A percentile compares a stretch with the other conserved stretches of the same genome.
Conservation (phyloP, 805 yeast species). For the Pichia phayaonensis region DNA sequence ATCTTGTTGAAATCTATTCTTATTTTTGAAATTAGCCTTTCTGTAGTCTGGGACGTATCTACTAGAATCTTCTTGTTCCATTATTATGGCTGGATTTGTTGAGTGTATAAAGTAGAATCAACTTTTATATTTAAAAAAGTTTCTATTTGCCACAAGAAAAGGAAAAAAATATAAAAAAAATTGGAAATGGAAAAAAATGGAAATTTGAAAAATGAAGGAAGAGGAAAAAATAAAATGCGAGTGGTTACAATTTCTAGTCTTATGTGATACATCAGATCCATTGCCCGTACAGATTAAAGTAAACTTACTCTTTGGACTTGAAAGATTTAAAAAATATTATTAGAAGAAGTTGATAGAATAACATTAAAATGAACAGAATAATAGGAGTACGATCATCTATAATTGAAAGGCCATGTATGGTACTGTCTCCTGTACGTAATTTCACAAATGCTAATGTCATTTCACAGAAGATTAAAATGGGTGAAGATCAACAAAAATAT, state of each 20-base stretch:
- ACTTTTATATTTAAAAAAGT: not conserved
- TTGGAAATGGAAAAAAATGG: not conserved
- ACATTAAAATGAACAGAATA: not conserved
- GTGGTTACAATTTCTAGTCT: not conserved
- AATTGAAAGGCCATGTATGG: not conserved
- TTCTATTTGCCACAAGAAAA: not conserved
- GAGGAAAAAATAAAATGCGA: not conserved
- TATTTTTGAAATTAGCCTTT: constrained; percentile 91
- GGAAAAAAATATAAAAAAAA: not conserved
- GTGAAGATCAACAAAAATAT: constrained; percentile 25
- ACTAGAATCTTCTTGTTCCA: constrained; percentile 68
- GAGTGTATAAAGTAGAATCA: not conserved
- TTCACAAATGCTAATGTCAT: not conserved
- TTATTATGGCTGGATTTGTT: constrained; percentile 18
- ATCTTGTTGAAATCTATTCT: constrained; percentile 87
- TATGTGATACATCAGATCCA: not conserved
- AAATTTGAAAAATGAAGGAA: not conserved
- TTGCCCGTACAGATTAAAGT: not conserved
- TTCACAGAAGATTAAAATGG: constrained; percentile 19
- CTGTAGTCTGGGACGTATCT: constrained; percentile 96
- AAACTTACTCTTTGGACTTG: not conserved
- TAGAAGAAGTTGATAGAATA: not conserved
- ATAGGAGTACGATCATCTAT: not conserved
- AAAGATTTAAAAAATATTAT: not conserved
- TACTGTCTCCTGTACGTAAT: not conserved